A percentile compares a stretch with the other conserved stretches of the same genome.
phyloP scores from a whole-genome alignment of 1,284 basidiomycete species.

The Trichosporon asahii region DNA sequence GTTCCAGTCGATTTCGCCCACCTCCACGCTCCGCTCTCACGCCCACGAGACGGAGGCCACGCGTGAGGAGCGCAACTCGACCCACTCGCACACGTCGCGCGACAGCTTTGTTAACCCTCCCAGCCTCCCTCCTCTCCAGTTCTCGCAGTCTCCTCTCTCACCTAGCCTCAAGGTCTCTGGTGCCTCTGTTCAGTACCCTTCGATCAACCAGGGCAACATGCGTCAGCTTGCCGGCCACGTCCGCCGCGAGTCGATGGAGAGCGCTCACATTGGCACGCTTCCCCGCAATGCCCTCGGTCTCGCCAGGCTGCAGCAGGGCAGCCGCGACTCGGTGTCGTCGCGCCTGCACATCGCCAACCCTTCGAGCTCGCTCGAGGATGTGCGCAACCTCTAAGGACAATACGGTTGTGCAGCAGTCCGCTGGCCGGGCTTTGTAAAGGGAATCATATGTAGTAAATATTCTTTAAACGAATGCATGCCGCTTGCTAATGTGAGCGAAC shows the following conservation, averaged over 20 bases:
- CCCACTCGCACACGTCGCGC: constrained; percentile 6
- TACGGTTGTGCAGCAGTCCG: constrained; percentile 6
- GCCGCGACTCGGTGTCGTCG: neutral
- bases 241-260: constrained; percentile 5
- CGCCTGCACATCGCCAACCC: constrained; percentile 12
- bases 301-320: neutral
- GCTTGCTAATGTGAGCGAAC: neutral
- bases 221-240: constrained; percentile 18
- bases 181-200: constrained; percentile 8
- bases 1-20: constrained; percentile 46
- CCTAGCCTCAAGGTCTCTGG: constrained; percentile 6
- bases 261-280: constrained; percentile 10
- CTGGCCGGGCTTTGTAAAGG: constrained; percentile 5
- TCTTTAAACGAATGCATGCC: neutral
- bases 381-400: constrained; percentile 8
- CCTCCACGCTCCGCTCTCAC: constrained; percentile 40
- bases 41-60: constrained; percentile 18
- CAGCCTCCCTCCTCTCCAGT: constrained; percentile 18
- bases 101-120: constrained; percentile 5
- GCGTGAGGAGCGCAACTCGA: constrained; percentile 8
- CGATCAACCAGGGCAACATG: neutral
- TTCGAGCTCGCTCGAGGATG: constrained; percentile 7
- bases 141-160: constrained; percentile 11
- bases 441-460: neutral
- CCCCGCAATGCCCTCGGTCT: constrained; percentile 8